phyloP scores from a whole-genome alignment of 208 protist species.

The Angomonas ambiguus region DNA sequence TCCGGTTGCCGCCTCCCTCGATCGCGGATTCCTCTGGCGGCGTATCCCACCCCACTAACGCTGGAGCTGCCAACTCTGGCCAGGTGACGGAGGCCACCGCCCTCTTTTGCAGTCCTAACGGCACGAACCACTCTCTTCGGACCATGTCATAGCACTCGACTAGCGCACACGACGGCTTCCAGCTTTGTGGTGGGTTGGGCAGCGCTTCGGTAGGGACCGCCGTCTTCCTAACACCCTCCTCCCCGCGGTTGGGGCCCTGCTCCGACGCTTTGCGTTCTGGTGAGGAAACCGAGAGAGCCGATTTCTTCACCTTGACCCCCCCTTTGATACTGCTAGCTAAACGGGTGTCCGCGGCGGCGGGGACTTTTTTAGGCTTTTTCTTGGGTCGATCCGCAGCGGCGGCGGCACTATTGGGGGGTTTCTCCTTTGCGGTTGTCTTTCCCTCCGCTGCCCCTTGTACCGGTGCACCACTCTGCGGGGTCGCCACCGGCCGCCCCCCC shows the following conservation, averaged over 20 bases:
- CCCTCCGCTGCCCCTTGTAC: not conserved
- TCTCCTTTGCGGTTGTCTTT: not conserved
- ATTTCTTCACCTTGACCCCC: too few relatives aligned
- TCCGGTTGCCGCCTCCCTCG: not conserved
- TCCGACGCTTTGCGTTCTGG: too few relatives aligned
- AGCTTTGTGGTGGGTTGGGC: too few relatives aligned
- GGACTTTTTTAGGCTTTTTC: too few relatives aligned
- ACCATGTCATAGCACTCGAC: conserved; percentile 19
- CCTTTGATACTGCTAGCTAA: too few relatives aligned
- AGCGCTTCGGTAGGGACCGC: too few relatives aligned
- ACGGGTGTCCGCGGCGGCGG: too few relatives aligned
- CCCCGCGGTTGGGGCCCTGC: too few relatives aligned
- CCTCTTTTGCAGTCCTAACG: conserved; percentile 13
- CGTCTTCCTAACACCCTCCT: too few relatives aligned
- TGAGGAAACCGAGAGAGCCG: too few relatives aligned
- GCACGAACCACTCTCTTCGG: conserved; percentile 12
- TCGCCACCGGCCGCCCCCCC: not conserved
- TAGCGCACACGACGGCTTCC: too few relatives aligned
- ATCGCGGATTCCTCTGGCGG: not conserved
- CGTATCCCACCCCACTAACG: conserved; percentile 12
- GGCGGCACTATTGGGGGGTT: not conserved
- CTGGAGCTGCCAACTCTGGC: conserved; percentile 9
- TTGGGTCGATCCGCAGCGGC: too few relatives aligned
- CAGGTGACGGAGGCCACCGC: conserved; percentile 7
- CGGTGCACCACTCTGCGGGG: not conserved